These are phyloP conservation scores for Primulina eburnea DNA, from an alignment of 257 asterid genomes.

Conservation along the genomic window DNA sequence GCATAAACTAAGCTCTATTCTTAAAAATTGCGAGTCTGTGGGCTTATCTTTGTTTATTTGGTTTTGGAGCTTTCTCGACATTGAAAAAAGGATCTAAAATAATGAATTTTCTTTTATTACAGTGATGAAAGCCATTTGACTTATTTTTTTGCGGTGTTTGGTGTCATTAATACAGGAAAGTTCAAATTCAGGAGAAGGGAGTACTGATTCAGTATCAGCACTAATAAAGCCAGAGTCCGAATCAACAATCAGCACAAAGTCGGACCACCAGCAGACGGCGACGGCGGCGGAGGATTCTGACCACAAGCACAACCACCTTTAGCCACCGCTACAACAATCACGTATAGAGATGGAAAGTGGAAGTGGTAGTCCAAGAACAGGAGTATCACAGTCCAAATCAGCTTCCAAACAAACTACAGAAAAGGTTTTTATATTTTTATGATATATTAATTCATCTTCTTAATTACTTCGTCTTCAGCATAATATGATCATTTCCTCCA, in stretches of 20 bases:
- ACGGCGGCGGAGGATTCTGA: conserved; percentile 18
- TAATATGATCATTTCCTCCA: too few relatives aligned
- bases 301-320: conserved; percentile 34
- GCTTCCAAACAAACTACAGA: conserved; percentile 44
- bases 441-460: too few relatives aligned
- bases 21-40: background rate
- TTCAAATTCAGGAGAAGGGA: conserved; percentile 50
- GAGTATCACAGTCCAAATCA: conserved; percentile 35
- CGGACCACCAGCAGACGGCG: conserved; percentile 25
- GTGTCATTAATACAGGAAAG: conserved; percentile 47
- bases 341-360: conserved; percentile 25
- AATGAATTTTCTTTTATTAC: background rate
- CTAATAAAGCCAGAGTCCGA: conserved; percentile 45
- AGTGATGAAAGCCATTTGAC: conserved; percentile 42
- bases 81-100: background rate
- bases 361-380: conserved; percentile 39
- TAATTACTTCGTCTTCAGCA: too few relatives aligned
- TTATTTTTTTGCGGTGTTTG: conserved; percentile 22
- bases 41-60: background rate
- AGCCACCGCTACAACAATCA: conserved; percentile 28
- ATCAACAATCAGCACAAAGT: conserved; percentile 57
- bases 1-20: too few relatives aligned
- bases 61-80: background rate
- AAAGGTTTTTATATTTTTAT: conserved; percentile 39
- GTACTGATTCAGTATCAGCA: conserved; percentile 70